Evolutionary conservation across 2,329 filamentous ascomycete species (phyloP), one percentile per base, ranked within the genome.

Genomic region (Neonectria coccinea): DNA sequence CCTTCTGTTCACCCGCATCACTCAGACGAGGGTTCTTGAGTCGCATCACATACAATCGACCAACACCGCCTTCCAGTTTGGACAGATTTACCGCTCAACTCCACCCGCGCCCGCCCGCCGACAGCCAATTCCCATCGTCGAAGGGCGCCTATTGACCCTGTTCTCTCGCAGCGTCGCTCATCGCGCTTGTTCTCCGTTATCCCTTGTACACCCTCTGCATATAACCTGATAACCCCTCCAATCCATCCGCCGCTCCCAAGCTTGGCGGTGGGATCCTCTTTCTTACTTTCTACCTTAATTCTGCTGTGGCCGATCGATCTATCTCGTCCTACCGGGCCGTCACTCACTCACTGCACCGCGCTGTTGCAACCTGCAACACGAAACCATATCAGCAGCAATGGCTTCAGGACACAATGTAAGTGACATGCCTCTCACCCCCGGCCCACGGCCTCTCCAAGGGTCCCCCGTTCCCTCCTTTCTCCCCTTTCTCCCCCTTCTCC

Each of bases 381-480:
- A 27, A 60, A 33, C 18, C 36, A 27, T 10, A 56, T 50, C 25
- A 59, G 36, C 59, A 59, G 36, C 59, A 59, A 78, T 78, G 76
- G 66, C 76, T 65, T 77, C 74, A 25, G 68, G 72, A n/a, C 73
- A 75, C 67, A 78, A 77, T 69, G 76, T 78, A 64, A 65, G 76
- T 62, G 14, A 5, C 36, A 39, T 39, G 27, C 27, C 58, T 54
- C 48, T 18, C 20, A 29, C 45, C 31, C 29, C 39, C 36, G 42
- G 45, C 47, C 56, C 56, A 25, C 65, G 57, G 11, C 14, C 41
- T 7, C 5, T 6, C 29, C 20, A 4, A 39, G 5, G 29, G 5
- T 16, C 33, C 18, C 3, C 6, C 33, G 36, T 11, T 18, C 3
- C 51, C 18, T 29, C 51, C 7, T 10, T 20, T 33, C 10, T n/a